Conservation (phyloP, 2,329 filamentous ascomycete species). For the Aureobasidium musti region DNA sequence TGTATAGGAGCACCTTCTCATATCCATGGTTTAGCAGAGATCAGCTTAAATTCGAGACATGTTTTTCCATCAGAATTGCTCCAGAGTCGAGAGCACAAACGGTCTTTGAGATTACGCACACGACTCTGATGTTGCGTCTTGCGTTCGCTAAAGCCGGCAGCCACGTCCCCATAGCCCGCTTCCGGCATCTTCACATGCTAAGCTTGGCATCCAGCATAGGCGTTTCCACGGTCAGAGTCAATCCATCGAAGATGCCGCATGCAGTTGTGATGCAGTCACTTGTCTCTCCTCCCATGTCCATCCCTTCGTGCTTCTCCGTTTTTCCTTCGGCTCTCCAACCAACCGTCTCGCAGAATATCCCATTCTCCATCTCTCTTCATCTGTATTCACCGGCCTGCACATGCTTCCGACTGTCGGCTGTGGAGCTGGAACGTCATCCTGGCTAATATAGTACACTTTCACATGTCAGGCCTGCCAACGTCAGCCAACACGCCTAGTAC, state of each 20-base stretch:
- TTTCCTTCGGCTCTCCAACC: conserved; percentile 25
- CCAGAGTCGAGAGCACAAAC: conserved; percentile 19
- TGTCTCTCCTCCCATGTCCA: conserved; percentile 23
- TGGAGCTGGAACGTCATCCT: conserved; percentile 25
- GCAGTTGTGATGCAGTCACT: conserved; percentile 25
- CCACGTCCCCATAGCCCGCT: conserved; percentile 1
- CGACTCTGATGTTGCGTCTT: neutral
- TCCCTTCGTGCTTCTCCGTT: conserved; percentile 27
- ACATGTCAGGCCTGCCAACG: conserved; percentile 27
- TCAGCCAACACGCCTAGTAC: conserved; percentile 25
- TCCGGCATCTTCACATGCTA: conserved; percentile 23
- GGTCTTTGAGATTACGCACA: conserved; percentile 8
- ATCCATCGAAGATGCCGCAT: conserved; percentile 27
- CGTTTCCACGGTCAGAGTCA: conserved; percentile 25
- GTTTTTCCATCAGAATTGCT: neutral
- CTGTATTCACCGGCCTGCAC: conserved; percentile 19
- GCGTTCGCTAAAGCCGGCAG: neutral
- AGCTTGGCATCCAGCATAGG: conserved; percentile 2
- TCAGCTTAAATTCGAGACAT: neutral
- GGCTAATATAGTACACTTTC: conserved; percentile 26
- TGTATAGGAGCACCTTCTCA: neutral
- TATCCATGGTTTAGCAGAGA: neutral
- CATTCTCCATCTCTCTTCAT: neutral
- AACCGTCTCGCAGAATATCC: conserved; percentile 25
- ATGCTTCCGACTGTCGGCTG: conserved; percentile 19